phyloP scores from a whole-genome alignment of 495 filamentous ascomycete genomes.

The Trichoderma erinaceum region DNA sequence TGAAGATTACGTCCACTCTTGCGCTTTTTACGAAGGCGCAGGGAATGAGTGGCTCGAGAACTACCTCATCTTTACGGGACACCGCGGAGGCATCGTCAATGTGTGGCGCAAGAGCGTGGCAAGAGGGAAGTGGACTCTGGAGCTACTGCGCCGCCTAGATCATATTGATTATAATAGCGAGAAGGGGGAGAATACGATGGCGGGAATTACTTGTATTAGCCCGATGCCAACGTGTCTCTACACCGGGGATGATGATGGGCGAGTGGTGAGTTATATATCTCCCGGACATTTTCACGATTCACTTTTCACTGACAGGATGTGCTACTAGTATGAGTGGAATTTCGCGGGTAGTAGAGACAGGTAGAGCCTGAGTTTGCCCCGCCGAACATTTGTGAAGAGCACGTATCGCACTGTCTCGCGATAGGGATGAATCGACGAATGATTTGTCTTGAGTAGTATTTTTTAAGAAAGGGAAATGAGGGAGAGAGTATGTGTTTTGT shows the following conservation, averaged over 20 bases:
- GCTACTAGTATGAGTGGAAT: slow-evolving; percentile 75
- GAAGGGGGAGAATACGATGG: slow-evolving; percentile 66
- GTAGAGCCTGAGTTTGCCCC: slow-evolving; percentile 22
- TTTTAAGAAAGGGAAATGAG: background rate
- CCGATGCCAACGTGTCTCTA: slow-evolving; percentile 81
- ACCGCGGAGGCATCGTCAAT: slow-evolving; percentile 77
- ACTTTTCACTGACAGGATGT: slow-evolving; percentile 20
- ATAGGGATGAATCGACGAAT: background rate
- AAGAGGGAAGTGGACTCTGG: slow-evolving; percentile 43
- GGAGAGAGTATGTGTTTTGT: background rate
- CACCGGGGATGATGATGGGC: slow-evolving; percentile 84
- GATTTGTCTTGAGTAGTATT: background rate
- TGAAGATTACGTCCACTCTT: slow-evolving; percentile 70
- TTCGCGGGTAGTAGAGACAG: slow-evolving; percentile 63
- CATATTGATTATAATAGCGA: slow-evolving; percentile 71
- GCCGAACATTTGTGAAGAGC: background rate
- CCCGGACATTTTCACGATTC: too few relatives aligned
- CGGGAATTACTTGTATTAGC: slow-evolving; percentile 81
- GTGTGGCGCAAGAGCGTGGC: slow-evolving; percentile 51
- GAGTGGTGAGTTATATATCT: slow-evolving; percentile 51
- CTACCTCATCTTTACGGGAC: slow-evolving; percentile 82
- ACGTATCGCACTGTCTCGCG: background rate
- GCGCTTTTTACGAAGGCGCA: slow-evolving; percentile 88
- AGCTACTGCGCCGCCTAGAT: slow-evolving; percentile 67
- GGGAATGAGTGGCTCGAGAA: slow-evolving; percentile 91